Conservation (phyloP, 192 early-diverging fungal genomes). For the Gaertneriomyces sp. region DNA sequence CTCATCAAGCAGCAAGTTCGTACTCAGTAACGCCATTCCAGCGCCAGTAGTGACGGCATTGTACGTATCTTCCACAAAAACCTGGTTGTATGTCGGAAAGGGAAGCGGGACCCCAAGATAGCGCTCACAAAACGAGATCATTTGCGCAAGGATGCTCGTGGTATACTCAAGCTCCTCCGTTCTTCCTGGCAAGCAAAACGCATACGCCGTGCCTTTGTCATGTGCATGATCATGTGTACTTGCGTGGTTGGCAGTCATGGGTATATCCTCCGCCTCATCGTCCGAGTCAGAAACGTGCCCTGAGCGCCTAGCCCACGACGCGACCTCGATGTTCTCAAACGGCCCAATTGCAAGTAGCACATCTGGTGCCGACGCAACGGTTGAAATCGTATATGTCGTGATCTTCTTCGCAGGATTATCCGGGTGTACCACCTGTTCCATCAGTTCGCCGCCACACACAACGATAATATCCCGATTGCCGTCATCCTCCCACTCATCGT, state of each 20-base stretch:
- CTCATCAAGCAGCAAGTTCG: slow-evolving; percentile 63
- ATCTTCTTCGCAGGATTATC: slow-evolving; percentile 28
- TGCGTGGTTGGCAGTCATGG: too few species aligned
- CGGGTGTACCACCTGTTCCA: slow-evolving; percentile 26
- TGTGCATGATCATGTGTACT: too few species aligned
- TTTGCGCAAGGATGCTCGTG: slow-evolving; percentile 56
- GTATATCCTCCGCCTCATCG: too few species aligned
- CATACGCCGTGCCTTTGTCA: slow-evolving; percentile 44
- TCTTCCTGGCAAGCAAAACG: slow-evolving; percentile 64
- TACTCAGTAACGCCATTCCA: slow-evolving; percentile 68
- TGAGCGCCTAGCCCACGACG: slow-evolving; percentile 6
- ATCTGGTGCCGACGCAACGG: slow-evolving; percentile 28
- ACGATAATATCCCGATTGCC: slow-evolving; percentile 35
- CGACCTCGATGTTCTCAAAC: slow-evolving; percentile 27
- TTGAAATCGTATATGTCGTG: slow-evolving; percentile 26
- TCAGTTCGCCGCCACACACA: slow-evolving; percentile 39
- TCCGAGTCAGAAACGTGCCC: neutral
- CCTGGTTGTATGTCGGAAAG: slow-evolving; percentile 75
- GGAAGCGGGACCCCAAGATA: slow-evolving; percentile 83
- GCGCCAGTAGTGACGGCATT: slow-evolving; percentile 69
- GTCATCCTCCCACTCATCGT: neutral
- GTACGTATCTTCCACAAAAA: slow-evolving; percentile 79
- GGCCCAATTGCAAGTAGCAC: slow-evolving; percentile 45
- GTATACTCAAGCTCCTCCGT: slow-evolving; percentile 62
- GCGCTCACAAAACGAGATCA: slow-evolving; percentile 70